Evolutionary conservation across 768 basidiomycete genomes (phyloP), one percentile per base, ranked within the genome.

Genomic region (Tephrocybe sp.): DNA sequence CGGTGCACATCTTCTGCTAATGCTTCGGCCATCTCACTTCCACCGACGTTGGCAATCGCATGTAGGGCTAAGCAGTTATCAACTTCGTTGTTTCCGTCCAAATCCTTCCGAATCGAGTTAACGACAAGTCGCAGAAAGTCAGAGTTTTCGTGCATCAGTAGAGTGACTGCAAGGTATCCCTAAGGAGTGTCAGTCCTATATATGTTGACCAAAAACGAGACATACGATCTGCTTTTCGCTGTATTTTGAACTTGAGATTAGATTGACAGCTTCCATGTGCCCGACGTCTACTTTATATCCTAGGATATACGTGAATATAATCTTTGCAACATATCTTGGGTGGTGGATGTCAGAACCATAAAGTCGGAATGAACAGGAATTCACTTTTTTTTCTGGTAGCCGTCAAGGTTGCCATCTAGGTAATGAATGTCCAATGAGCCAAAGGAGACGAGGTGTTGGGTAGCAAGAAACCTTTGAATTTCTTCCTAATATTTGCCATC

Each of bases 221-320:
- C 91, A 57, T 64, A 97, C 96, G 55, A 99, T 98, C 68, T 99
- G 97, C 70, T 99, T 99, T 74, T 99, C 97, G 62, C 89, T 93
- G 65, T 99, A 99, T 61, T 98, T 98, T 26, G 82, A 69, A 61
- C 91, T 93, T 22, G 95, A 90, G 57, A 99, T 98, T 56, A 99
- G 79, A 67, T 99, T 98, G 57, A 98, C 93, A 21, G 97, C 96
- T 64, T 98, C 95, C 95, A 98, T 97, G 68, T 98, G 97, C 13
- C 97, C 97, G 18, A 98, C 83, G 65, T 99, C 97, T 59, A 98
- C 94, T 70, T 97, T 96, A 76, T 99, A 99, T 35, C 97, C 97
- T 52, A 99, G 76, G 60, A 99, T 99, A 63, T 98, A 98, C 5
- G 97, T 98, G 75, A 98, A 99, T 53, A 98, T 89, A 60, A 99